These are phyloP conservation scores for Eudorina sp. DNA, from an alignment of 139 green algal genomes.

Conservation along the genomic window DNA sequence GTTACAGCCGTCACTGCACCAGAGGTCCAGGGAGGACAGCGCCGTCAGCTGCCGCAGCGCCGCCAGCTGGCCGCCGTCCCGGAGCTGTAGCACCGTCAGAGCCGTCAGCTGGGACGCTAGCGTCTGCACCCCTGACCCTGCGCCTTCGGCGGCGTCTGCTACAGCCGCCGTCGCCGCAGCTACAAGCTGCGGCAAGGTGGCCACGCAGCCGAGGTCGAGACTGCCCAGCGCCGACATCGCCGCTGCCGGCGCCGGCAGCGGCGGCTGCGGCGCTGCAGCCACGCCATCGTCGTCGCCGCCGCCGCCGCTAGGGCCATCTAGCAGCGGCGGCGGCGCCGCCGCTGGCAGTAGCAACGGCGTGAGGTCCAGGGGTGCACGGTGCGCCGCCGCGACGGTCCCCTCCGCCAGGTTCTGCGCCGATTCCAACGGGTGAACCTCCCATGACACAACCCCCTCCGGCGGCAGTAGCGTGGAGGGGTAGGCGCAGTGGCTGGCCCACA, in stretches of 20 bases:
- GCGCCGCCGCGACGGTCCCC: background rate
- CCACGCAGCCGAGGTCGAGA: background rate
- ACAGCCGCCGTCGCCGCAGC: background rate
- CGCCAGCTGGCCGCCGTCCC: background rate
- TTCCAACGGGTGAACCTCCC: background rate
- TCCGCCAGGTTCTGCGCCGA: conserved; percentile 15
- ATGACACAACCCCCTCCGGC: background rate
- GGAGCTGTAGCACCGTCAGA: conserved; percentile 22
- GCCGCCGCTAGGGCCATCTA: background rate
- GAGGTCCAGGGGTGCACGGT: background rate
- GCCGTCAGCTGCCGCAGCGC: background rate
- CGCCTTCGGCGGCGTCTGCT: background rate
- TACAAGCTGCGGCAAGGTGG: background rate
- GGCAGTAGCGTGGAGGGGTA: conserved; percentile 28
- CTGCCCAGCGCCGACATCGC: background rate
- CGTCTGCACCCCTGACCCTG: background rate
- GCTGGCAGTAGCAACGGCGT: background rate
- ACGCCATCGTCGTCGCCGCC: background rate
- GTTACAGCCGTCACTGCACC: conserved; percentile 12
- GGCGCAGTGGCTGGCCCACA: background rate
- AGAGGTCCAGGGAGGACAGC: background rate
- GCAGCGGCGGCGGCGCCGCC: background rate
- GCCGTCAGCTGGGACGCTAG: background rate
- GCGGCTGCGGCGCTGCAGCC: background rate
- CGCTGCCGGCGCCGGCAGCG: background rate